Base-by-base conservation (phyloP, 495 filamentous ascomycete species). In the Xylaria flabelliformis region DNA sequence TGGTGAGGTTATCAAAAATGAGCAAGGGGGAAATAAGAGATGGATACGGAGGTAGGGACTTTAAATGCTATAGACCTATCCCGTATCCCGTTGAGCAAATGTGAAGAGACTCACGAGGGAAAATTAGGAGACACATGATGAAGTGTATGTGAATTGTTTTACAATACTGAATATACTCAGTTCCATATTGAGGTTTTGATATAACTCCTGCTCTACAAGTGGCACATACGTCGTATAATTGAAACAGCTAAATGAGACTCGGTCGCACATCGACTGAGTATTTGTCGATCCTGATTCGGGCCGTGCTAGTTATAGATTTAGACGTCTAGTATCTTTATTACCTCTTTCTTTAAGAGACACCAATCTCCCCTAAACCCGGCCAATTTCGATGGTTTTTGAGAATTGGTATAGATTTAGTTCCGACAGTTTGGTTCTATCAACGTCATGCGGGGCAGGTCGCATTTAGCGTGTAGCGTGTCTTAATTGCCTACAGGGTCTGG, bases 371-470 rank as follows among this genome's bases (percentile, higher is more conserved):
- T 36, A 36, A 36, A 1, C 34, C 34, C 34, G 6, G 34, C 6
- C 34, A 56, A 56, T 17, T 56, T 29, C 26, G 26, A 29, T 29
- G 26, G 26, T 29, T 29, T n/a, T n/a, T n/a, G n/a, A n/a, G n/a
- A n/a, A n/a, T n/a, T n/a, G 53, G 19, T 15, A 10, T 15, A 44
- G 12, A 15, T 46, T 51, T 12, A 7, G 55, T 58, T 59, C 56
- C 56, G 56, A 59, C 32, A 39, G 29, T 59, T 34, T 59, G 56
- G 56, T 39, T 59, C 29, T 39, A 4, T 29, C 13, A 41, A 65
- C 21, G 39, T 48, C 63, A 65, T 65, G 63, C 24, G 42, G 63
- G 24, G 24, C 42, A 65, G 42, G n/a, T 13, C 26, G 63, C 39
- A 4, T 42, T 39, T 26, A 64, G 36, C 44, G 26, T 39, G 9